Base-by-base conservation (phyloP, 2,329 filamentous ascomycete species). In the Leptographium radiaticola region DNA sequence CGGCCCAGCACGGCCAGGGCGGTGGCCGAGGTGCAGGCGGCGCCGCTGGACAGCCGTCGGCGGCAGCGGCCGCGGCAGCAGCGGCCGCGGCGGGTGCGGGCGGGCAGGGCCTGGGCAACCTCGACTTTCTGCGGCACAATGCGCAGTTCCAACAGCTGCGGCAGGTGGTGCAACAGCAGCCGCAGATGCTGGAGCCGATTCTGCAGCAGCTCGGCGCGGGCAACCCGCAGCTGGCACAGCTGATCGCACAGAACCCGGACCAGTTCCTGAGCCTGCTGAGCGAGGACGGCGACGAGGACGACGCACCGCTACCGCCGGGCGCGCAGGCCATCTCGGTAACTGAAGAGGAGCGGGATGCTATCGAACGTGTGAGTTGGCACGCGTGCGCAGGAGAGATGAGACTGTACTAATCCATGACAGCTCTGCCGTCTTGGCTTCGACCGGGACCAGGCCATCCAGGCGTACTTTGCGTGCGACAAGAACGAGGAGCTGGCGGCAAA, bases 381-480 rank as follows among this genome's bases (percentile, higher is more conserved):
- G 20, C 15, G 6, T 13, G 38, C 8, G 2, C 11, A 30, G 10
- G 13, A 20, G 20, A 6, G 49, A 43, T 34, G 16, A 9, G 20
- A 39, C 8, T 31, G 3, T 33, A 40, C 51, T 52, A 52, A 52
- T 33, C 15, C 13, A 25, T 8, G 8, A 51, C 59, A 95, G 87
- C 76, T 98, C 65, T 95, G 89, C 72, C 86, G 87, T 59, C 83
- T 98, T 46, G 93, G 93, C 39, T 98, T 98, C 67, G 83, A 91
- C 63, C 84, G 90, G 56, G 89, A 97, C 62, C 81, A 89, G 62
- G 93, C 93, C 51, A 95, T 97, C 61, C 91, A 98, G 72, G 93
- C 93, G 31, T 98, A 97, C 73, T 98, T 98, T 67, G 93, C 93
- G 38, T 98, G 93, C 70, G 93, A 98, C 71, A 98, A 97, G 80